Base-by-base conservation (phyloP, 805 yeast genomes). In the Cyberlindnera americana region DNA sequence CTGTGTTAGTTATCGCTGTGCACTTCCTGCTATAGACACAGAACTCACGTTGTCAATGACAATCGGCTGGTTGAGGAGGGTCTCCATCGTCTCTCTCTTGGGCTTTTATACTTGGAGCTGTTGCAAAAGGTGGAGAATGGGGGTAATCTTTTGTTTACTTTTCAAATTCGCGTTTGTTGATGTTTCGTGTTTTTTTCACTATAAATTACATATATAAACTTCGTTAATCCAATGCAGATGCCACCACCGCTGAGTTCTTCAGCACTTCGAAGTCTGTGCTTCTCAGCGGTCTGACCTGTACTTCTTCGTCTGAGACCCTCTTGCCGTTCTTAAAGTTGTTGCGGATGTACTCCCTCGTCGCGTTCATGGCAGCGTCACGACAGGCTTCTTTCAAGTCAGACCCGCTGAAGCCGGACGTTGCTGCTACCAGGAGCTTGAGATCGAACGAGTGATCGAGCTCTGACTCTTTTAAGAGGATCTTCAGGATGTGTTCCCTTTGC, bases 351-450 rank as follows among this genome's bases (percentile, higher is more conserved):
- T 93, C 97, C 51, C 95, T 73, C 56, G 91, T 89, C 0, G 96
- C 85, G 50, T 73, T 74, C 69, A 90, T 75, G 1, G 95, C 96
- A 0, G 99, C 99, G 54, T 87, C 95, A 40, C 99, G 76, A 57
- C 96, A 88, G 35, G 86, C 65, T 57, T 93, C 99, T 54, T 85
- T 82, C 57, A 93, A 70, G 54, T 91, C 99, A 3, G 95, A 84
- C 2, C 99, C 99, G 49, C 95, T 84, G 56, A 78, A 67, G 2
- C 93, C 95, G 10, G 72, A 75, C 1, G 96, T 86, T 33, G 71
- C 61, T 9, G 59, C 54, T 11, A 84, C 90, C 14, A 93, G 66
- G 3, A 64, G 60, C 19, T 77, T 72, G 35, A 83, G 54, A 46
- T 83, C 81, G 53, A 90, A 85, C 0, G 60, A 52, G 1, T 38